A percentile compares a stretch with the other conserved stretches of the same genome.
These are phyloP conservation scores for Desmodesmus armatus DNA, from an alignment of 139 green algal genomes.

Conservation along the genomic window DNA sequence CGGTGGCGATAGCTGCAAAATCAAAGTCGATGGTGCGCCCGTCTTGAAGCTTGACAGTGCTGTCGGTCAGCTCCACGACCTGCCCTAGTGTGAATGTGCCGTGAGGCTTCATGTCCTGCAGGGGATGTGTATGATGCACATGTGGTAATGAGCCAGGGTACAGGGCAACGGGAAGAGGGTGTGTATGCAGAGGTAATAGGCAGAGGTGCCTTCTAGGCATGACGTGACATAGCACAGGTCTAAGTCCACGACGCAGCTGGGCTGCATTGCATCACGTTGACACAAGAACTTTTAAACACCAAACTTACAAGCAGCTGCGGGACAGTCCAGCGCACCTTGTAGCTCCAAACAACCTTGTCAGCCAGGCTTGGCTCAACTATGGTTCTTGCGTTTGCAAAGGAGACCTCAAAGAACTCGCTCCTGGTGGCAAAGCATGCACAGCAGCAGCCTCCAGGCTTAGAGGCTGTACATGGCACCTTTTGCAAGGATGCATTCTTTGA, in stretches of 20 bases:
- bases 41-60: slow-evolving; percentile 3
- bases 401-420: slow-evolving; percentile 33
- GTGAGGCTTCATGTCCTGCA: slow-evolving; percentile 41
- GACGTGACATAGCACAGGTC: not conserved
- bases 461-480: not conserved
- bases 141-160: not conserved
- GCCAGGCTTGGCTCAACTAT: slow-evolving; percentile 34
- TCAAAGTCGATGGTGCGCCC: slow-evolving; percentile 35
- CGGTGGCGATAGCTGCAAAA: slow-evolving; percentile 33
- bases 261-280: not conserved
- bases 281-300: too few species aligned
- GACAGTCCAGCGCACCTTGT: not conserved
- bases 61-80: slow-evolving; percentile 27
- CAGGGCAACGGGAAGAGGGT: not conserved
- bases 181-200: not conserved
- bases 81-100: slow-evolving; percentile 33
- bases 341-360: not conserved
- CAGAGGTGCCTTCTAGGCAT: not conserved
- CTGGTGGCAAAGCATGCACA: not conserved
- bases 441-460: not conserved
- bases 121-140: too few species aligned
- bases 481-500: not conserved
- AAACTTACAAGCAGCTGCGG: not conserved
- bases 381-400: slow-evolving; percentile 24
- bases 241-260: too few species aligned